These are phyloP conservation scores for Astrephomene gubernaculifera DNA, from an alignment of 139 green algal genomes.

Conservation along the genomic window DNA sequence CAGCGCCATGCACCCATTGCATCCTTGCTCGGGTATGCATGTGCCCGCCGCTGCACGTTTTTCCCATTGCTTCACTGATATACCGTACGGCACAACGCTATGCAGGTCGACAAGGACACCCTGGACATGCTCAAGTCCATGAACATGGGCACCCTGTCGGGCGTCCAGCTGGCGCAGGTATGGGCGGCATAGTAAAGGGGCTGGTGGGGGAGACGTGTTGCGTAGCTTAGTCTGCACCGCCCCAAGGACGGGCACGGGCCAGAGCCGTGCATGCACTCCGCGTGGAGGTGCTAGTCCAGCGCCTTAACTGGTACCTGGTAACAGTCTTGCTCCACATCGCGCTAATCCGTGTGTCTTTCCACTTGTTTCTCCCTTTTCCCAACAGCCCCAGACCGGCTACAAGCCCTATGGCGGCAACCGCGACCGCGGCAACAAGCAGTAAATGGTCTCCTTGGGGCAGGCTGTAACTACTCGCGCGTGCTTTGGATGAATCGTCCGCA, in stretches of 20 bases:
- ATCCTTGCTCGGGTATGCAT: too few relatives aligned
- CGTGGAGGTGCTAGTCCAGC: not conserved
- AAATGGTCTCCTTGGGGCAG: not conserved
- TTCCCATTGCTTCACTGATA: not conserved
- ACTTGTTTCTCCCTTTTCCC: not conserved
- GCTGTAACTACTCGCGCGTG: conserved; percentile 26
- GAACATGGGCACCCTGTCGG: conserved; percentile 93
- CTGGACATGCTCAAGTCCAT: conserved; percentile 96
- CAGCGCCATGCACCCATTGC: too few relatives aligned
- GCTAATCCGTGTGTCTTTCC: not conserved
- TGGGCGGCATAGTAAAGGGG: not conserved
- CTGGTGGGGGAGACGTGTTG: not conserved
- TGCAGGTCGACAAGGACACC: conserved; percentile 96
- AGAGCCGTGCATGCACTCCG: not conserved
- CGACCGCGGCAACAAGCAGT: conserved; percentile 7
- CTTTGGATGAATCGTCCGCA: too few relatives aligned
- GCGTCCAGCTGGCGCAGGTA: conserved; percentile 66
- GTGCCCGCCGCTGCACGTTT: not conserved
- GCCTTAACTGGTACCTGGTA: not conserved
- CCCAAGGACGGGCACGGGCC: too few relatives aligned
- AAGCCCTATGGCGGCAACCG: conserved; percentile 39
- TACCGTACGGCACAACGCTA: not conserved
- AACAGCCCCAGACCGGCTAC: conserved; percentile 42
- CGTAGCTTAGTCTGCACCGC: too few relatives aligned
- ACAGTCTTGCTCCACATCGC: not conserved